Percentiles rank a stretch among this genome's conserved stretches.
These are phyloP conservation scores for Neckera pumila DNA, from an alignment of 225 moss, liverwort and hornwort genomes.

Conservation along the genomic window DNA sequence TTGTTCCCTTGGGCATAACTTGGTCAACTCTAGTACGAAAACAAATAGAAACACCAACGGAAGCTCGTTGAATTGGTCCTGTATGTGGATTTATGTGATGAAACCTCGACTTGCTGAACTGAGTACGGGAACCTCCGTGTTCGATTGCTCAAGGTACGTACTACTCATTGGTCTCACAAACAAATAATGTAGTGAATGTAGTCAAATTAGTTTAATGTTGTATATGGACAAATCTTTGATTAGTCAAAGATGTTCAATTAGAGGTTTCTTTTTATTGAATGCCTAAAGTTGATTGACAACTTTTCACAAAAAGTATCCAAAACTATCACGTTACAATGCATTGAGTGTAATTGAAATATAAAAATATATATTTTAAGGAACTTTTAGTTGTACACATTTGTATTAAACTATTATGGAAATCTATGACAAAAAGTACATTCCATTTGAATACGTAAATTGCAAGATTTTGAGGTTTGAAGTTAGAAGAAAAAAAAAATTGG, in stretches of 20 bases:
- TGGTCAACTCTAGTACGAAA: background rate
- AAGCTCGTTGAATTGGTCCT: background rate
- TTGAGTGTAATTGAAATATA: background rate
- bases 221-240: too few species aligned
- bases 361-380: fast-evolving
- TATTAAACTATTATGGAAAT: background rate
- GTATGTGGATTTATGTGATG: background rate
- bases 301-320: background rate
- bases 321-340: background rate
- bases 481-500: background rate
- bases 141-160: fast-evolving
- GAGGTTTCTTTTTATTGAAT: background rate
- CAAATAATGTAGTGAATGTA: background rate
- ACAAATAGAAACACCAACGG: too few species aligned
- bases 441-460: background rate
- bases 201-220: background rate
- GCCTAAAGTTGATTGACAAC: fast-evolving
- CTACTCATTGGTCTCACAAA: background rate
- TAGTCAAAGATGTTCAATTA: background rate
- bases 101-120: background rate
- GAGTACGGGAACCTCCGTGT: too few species aligned
- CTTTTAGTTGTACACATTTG: background rate
- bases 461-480: background rate
- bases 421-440: fast-evolving
- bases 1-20: background rate